Conservation (phyloP, 192 early-diverging fungal genomes). For the Coemansia sp. region DNA sequence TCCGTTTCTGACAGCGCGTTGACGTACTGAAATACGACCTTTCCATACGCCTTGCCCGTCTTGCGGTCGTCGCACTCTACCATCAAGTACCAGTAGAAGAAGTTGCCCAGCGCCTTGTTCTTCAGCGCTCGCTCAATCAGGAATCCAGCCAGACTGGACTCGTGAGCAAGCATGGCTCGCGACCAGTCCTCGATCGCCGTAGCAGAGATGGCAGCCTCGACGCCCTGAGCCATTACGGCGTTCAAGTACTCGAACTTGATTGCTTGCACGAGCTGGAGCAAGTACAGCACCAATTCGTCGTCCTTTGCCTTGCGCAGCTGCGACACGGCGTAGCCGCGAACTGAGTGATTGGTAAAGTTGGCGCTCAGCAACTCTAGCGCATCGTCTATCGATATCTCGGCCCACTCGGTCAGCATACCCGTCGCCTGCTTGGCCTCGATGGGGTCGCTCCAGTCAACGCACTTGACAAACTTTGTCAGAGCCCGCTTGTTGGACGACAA, state of each 20-base stretch:
- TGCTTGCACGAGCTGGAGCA: constrained; percentile 98
- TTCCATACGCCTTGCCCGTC: constrained; percentile 84
- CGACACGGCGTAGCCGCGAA: constrained; percentile 85
- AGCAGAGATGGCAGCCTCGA: constrained; percentile 19
- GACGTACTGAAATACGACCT: constrained; percentile 85
- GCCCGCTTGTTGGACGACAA: constrained; percentile 93
- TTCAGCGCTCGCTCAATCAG: constrained; percentile 85
- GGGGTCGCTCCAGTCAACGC: constrained; percentile 92
- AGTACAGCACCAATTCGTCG: constrained; percentile 93
- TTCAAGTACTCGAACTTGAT: constrained; percentile 90
- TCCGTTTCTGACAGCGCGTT: constrained; percentile 66
- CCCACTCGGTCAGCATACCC: constrained; percentile 86
- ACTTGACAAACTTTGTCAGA: constrained; percentile 97
- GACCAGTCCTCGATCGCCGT: constrained; percentile 24
- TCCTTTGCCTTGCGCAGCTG: constrained; percentile 92
- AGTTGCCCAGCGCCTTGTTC: constrained; percentile 89
- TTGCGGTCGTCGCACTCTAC: constrained; percentile 92
- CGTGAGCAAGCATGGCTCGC: constrained; percentile 48
- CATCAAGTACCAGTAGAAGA: constrained; percentile 97
- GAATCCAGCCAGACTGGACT: constrained; percentile 80
- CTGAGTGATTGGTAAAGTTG: constrained; percentile 80
- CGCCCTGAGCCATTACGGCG: constrained; percentile 27
- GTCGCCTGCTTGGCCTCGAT: constrained; percentile 93
- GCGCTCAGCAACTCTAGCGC: constrained; percentile 92
- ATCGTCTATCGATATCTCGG: constrained; percentile 92